Percentiles rank a stretch among this genome's conserved stretches.
phyloP scores from a whole-genome alignment of 139 green algal species.

The Asterochloris erici region DNA sequence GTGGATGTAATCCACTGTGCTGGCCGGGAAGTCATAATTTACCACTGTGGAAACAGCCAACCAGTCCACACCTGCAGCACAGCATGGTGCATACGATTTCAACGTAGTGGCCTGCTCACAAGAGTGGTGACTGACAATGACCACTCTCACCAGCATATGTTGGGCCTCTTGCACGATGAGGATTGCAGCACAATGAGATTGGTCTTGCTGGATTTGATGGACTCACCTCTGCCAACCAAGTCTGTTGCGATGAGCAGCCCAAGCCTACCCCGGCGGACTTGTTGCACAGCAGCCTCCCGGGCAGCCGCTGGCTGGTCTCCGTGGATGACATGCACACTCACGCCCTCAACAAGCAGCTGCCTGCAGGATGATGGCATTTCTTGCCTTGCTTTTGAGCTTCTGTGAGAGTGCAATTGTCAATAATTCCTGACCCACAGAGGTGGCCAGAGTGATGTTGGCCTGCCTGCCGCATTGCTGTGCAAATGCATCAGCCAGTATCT shows the following conservation, averaged over 20 bases:
- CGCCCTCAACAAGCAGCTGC: conserved; percentile 72
- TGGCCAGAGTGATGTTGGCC: too few relatives aligned
- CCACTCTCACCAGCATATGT: too few relatives aligned
- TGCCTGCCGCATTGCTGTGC: too few relatives aligned
- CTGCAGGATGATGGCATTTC: conserved; percentile 18
- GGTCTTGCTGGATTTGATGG: not conserved
- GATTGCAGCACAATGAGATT: too few relatives aligned
- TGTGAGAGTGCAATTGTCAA: not conserved
- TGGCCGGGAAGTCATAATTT: conserved; percentile 93
- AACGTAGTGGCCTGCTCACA: too few relatives aligned
- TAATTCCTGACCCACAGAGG: too few relatives aligned
- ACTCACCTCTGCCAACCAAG: conserved; percentile 77
- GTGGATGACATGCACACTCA: conserved; percentile 82
- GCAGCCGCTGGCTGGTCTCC: conserved; percentile 64
- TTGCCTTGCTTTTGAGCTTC: not conserved
- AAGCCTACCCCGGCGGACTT: conserved; percentile 66
- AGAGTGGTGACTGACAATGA: too few relatives aligned
- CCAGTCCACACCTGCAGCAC: conserved; percentile 61
- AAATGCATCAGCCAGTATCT: too few relatives aligned
- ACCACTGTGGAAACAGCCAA: conserved; percentile 88
- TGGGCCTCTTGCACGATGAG: too few relatives aligned
- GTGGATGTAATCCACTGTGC: conserved; percentile 91
- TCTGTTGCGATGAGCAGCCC: conserved; percentile 96
- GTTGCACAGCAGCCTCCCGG: conserved; percentile 65
- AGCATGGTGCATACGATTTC: conserved; percentile 14